A percentile compares a stretch with the other conserved stretches of the same genome.
Evolutionary conservation across 345 rosid genomes (phyloP).

Genomic region (Dipteronia sinensis): DNA sequence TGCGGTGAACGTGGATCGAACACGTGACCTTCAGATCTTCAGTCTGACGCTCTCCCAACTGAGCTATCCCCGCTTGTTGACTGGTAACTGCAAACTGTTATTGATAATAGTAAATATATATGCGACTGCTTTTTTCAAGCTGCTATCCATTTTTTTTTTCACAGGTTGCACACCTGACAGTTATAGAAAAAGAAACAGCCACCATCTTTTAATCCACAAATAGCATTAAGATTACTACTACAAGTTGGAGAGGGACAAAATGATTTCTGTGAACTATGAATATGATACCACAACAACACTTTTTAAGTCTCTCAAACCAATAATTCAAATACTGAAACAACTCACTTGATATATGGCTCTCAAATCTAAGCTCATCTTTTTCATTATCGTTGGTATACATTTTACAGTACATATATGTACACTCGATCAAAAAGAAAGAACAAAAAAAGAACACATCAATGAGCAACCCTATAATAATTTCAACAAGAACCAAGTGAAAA

Average conservation of each 20-base stretch:
- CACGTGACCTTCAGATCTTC: slow-evolving; percentile 75
- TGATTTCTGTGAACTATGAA: not conserved
- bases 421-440: not conserved
- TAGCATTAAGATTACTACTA: too few species aligned
- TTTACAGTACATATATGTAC: not conserved
- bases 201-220: too few species aligned
- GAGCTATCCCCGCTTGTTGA: slow-evolving; percentile 74
- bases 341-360: not conserved
- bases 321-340: not conserved
- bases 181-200: too few species aligned
- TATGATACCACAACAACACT: not conserved
- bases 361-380: not conserved
- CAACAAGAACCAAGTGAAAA: not conserved
- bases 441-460: not conserved
- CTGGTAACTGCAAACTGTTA: too few species aligned
- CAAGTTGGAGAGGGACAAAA: not conserved
- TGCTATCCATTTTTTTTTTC: too few species aligned
- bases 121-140: too few species aligned
- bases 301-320: not conserved
- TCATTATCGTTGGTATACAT: not conserved
- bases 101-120: too few species aligned
- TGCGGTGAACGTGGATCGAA: slow-evolving; percentile 85
- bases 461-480: not conserved
- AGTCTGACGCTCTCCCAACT: slow-evolving; percentile 97
- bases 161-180: too few species aligned